These are phyloP conservation scores for Xylariales sp. DNA, from an alignment of 2,329 filamentous ascomycete species.

Conservation along the genomic window DNA sequence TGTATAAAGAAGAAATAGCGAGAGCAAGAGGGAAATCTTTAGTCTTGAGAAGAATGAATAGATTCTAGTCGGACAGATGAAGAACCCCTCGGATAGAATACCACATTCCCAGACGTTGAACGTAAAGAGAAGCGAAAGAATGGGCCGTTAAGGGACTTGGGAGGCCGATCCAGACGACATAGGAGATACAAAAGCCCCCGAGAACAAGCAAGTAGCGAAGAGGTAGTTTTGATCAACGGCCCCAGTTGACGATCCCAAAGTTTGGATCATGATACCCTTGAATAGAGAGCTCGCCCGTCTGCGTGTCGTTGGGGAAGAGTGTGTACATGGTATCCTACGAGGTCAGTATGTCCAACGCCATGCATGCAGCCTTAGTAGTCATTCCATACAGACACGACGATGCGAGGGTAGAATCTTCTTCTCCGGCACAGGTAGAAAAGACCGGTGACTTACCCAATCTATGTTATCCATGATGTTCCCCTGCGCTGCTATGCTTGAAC, in stretches of 20 bases:
- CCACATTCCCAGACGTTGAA: not conserved
- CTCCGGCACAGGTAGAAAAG: not conserved
- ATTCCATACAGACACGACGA: too few relatives aligned
- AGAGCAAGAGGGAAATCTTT: not conserved
- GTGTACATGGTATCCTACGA: slow-evolving; percentile 52
- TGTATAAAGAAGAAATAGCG: slow-evolving; percentile 11
- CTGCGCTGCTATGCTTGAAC: slow-evolving; percentile 30
- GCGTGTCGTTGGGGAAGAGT: slow-evolving; percentile 54
- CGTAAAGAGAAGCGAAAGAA: not conserved
- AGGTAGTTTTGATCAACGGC: slow-evolving; percentile 26
- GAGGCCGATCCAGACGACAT: not conserved
- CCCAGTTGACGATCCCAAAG: slow-evolving; percentile 50
- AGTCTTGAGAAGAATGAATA: not conserved
- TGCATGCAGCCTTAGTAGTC: slow-evolving; percentile 1
- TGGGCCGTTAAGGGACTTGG: not conserved
- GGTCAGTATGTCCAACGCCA: slow-evolving; percentile 4
- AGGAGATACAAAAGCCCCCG: not conserved
- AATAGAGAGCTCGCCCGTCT: slow-evolving; percentile 54
- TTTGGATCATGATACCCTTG: slow-evolving; percentile 54
- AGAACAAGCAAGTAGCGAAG: not conserved
- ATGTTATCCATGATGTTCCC: slow-evolving; percentile 64
- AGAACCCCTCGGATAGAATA: not conserved
- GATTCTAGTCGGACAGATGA: not conserved
- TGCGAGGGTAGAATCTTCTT: too few relatives aligned
- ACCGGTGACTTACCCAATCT: slow-evolving; percentile 69